Conservation (phyloP, 164 flowering plant species). For the Pachysandra terminalis region DNA sequence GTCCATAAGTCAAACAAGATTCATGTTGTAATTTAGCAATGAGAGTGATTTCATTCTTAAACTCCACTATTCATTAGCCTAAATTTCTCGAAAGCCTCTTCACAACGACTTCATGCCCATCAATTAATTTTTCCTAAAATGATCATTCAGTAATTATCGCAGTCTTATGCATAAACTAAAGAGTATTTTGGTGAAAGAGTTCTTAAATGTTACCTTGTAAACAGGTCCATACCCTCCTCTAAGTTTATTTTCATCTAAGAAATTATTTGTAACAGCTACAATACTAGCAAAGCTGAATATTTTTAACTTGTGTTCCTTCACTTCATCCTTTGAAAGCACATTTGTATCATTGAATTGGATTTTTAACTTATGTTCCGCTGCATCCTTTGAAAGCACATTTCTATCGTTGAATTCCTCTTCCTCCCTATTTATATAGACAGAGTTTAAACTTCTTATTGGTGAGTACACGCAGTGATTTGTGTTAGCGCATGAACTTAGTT, state of each 20-base stretch:
- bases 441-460: neutral
- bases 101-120: conserved; percentile 19
- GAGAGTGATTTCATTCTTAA: conserved; percentile 18
- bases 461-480: neutral
- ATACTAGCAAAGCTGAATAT: conserved; percentile 11
- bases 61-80: conserved; percentile 19
- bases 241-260: conserved; percentile 11
- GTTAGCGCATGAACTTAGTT: too few species aligned
- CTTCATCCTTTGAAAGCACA: neutral
- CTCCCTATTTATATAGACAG: neutral
- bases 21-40: conserved; percentile 21
- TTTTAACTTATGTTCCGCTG: neutral
- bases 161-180: neutral
- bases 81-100: conserved; percentile 16
- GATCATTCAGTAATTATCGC: neutral
- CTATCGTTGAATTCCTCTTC: neutral
- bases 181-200: neutral
- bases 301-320: conserved; percentile 2
- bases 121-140: conserved; percentile 9
- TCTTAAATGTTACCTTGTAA: conserved; percentile 13
- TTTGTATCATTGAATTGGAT: neutral
- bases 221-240: conserved; percentile 26
- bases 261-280: conserved; percentile 10
- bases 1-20: conserved; percentile 20
- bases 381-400: neutral